Evolutionary conservation across 306 rosid genomes (phyloP), one percentile per base, ranked within the genome.

Genomic region (Urtica urens): DNA sequence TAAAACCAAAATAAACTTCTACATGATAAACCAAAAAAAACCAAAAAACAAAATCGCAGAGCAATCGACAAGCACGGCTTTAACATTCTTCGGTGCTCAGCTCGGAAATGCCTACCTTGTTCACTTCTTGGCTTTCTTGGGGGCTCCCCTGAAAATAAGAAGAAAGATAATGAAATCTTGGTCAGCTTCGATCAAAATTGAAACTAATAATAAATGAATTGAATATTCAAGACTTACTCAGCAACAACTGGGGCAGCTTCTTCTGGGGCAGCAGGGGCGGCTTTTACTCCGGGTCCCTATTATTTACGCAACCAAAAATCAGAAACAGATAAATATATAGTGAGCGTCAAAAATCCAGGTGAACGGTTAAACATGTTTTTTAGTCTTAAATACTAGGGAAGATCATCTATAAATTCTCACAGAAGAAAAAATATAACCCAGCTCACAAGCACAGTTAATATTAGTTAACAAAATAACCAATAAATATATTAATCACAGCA

Each of bases 231-330:
- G 2, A 58, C 72, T 65, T 43, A 70, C 77, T 51, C 74, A 3
- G 74, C 19, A n/a, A n/a, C 13, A 23, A 65, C 59, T 60, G n/a
- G 76, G 39, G 75, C 45, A 18, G 57, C n/a, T n/a, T n/a, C n/a
- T n/a, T n/a, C 58, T 4, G 63, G 47, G 39, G 63, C 53, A 1
- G 67, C 49, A 2, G 67, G 49, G 21, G 76, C 70, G 38, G 61
- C 73, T 59, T 51, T 74, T 43, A 64, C 77, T 66, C 45, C 68
- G 15, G 80, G 80, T 28, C 77, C 81, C 81, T 75, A 49, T 5
- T 13, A 42, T 23, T 18, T 25, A 35, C 29, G 41, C 28, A 34
- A 37, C 25, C 20, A 45, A 21, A 48, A 16, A 7, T 27, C 38
- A 49, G 13, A 21, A 13, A 25, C 15, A 18, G 26, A 27, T 3